Conservation (phyloP, 495 filamentous ascomycete genomes). For the Aspergillus sparsus region DNA sequence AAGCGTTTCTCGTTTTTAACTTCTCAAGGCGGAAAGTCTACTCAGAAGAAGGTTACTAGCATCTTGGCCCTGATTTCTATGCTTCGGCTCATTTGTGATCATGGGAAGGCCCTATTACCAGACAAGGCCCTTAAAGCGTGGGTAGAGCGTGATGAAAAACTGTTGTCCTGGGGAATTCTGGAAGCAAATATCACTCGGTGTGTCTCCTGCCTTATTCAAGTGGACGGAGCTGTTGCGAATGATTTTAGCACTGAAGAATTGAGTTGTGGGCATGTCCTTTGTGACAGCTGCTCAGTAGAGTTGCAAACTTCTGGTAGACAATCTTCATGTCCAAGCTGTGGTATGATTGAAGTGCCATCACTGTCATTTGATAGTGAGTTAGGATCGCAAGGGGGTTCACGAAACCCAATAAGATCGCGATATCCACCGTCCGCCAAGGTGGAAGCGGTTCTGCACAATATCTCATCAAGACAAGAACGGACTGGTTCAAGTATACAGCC, state of each 20-base stretch:
- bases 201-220: background rate
- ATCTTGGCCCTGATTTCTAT: background rate
- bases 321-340: background rate
- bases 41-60: background rate
- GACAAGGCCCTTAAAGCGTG: background rate
- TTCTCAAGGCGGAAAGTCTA: background rate
- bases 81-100: constrained; percentile 2
- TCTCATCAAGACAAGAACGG: background rate
- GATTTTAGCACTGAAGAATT: background rate
- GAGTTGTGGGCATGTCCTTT: constrained; percentile 2
- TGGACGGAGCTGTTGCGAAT: background rate
- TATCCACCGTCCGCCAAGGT: background rate
- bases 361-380: background rate
- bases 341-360: background rate
- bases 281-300: background rate
- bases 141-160: background rate
- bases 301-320: background rate
- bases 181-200: background rate
- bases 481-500: no score
- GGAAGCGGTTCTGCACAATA: background rate
- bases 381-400: background rate
- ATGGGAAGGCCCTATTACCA: background rate
- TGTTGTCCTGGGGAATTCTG: background rate
- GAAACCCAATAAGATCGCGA: background rate
- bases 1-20: background rate